phyloP scores from a whole-genome alignment of 2,329 filamentous ascomycete genomes.

The Colletotrichum shisoi region DNA sequence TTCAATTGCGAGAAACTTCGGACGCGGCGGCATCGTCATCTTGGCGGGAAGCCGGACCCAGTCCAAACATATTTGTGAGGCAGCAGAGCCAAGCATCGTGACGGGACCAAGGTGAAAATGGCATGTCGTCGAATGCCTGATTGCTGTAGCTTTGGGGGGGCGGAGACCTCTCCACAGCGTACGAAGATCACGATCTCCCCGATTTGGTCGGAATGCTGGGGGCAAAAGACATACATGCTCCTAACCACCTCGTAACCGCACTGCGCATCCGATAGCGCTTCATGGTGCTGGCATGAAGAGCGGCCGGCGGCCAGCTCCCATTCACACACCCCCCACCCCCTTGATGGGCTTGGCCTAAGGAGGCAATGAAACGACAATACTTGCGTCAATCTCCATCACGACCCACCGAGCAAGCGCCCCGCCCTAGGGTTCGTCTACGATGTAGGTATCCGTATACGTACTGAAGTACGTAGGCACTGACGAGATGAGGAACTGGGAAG shows the following conservation, averaged over 20 bases:
- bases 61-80: constrained; percentile 23
- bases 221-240: constrained; percentile 7
- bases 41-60: constrained; percentile 26
- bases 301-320: constrained; percentile 35
- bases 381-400: constrained; percentile 26
- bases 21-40: constrained; percentile 28
- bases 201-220: constrained; percentile 3
- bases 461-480: too few species aligned
- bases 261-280: constrained; percentile 4
- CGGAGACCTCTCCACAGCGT: constrained; percentile 4
- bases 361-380: constrained; percentile 35
- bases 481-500: constrained; percentile 13
- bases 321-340: constrained; percentile 10
- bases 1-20: constrained; percentile 24
- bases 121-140: constrained; percentile 28
- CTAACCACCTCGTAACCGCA: constrained; percentile 28
- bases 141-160: constrained; percentile 11
- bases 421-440: constrained; percentile 29
- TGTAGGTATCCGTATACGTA: too few species aligned
- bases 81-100: constrained; percentile 33
- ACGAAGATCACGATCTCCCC: constrained; percentile 27
- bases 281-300: constrained; percentile 29
- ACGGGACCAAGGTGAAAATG: constrained; percentile 22
- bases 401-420: constrained; percentile 26
- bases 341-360: constrained; percentile 20